phyloP scores from a whole-genome alignment of 441 rosid species.

The California macrophylla region DNA sequence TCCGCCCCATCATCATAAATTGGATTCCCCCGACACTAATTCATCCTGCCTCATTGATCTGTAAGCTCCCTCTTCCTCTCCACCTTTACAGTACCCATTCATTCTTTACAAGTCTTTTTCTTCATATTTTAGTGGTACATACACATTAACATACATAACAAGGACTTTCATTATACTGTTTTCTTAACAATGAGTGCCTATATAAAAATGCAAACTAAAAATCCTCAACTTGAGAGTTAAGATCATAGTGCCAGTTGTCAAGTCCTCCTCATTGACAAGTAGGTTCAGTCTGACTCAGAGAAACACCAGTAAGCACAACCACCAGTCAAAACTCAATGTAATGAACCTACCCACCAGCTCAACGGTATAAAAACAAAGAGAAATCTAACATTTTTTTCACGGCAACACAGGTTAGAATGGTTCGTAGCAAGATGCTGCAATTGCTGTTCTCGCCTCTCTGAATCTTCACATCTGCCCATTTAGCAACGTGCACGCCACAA shows the following conservation, averaged over 20 bases:
- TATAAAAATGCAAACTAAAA: background rate
- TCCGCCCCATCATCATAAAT: background rate
- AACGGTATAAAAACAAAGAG: background rate
- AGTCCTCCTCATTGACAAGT: background rate
- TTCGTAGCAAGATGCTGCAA: conserved; percentile 40
- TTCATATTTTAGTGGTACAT: background rate
- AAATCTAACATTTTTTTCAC: background rate
- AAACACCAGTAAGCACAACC: background rate
- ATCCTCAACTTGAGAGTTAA: background rate
- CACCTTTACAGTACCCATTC: background rate
- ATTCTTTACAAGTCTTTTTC: background rate
- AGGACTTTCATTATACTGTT: no score
- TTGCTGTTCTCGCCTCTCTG: conserved; percentile 22
- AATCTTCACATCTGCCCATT: background rate
- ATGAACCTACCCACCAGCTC: background rate
- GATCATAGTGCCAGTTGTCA: background rate
- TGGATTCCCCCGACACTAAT: background rate
- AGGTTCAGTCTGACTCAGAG: background rate
- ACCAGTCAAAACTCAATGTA: background rate
- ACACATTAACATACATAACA: no score
- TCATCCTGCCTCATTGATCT: background rate
- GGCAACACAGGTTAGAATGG: conserved; percentile 44
- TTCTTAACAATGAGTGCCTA: no score
- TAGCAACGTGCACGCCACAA: background rate
- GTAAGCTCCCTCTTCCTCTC: background rate